Evolutionary conservation across 2,329 filamentous ascomycete species (phyloP).

Genomic region (Ophiognomonia clavigignenti-juglandacearum): DNA sequence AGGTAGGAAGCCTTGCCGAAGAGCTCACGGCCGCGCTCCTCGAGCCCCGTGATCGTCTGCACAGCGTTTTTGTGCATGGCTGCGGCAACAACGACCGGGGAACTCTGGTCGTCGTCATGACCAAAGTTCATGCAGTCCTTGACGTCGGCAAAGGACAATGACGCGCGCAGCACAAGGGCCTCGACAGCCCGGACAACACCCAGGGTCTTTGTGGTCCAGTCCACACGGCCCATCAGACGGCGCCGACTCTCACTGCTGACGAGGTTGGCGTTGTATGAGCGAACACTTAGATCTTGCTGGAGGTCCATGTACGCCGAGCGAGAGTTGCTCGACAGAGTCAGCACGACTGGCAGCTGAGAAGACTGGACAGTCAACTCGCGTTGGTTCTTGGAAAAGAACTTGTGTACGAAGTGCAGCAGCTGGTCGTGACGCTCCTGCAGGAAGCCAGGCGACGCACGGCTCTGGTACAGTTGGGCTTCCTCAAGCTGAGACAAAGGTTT

Average conservation of each 20-base stretch:
- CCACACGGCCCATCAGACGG: constrained; percentile 11
- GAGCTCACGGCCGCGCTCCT: constrained; percentile 11
- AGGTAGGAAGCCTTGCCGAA: constrained; percentile 9
- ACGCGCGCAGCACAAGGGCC: constrained; percentile 11
- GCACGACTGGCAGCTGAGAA: constrained; percentile 23
- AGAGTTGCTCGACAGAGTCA: constrained; percentile 16
- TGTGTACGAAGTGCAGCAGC: constrained; percentile 51
- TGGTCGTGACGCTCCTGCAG: constrained; percentile 31
- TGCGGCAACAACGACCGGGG: not conserved
- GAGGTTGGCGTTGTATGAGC: constrained; percentile 13
- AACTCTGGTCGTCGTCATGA: not conserved
- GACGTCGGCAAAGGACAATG: constrained; percentile 8
- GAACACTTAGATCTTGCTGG: constrained; percentile 12
- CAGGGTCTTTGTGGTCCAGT: constrained; percentile 6
- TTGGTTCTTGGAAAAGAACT: constrained; percentile 47
- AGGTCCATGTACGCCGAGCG: constrained; percentile 8
- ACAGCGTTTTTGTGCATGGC: not conserved
- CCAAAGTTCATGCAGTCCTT: not conserved
- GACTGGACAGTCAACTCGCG: constrained; percentile 22
- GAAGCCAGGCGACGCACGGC: constrained; percentile 29
- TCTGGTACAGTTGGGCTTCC: constrained; percentile 26
- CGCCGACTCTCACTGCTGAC: constrained; percentile 11
- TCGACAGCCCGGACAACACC: constrained; percentile 13
- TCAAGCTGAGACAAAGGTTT: constrained; percentile 28
- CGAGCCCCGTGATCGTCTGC: constrained; percentile 1